Conservation (phyloP, 2,329 filamentous ascomycete species). For the Emergomyces pasteurianus region DNA sequence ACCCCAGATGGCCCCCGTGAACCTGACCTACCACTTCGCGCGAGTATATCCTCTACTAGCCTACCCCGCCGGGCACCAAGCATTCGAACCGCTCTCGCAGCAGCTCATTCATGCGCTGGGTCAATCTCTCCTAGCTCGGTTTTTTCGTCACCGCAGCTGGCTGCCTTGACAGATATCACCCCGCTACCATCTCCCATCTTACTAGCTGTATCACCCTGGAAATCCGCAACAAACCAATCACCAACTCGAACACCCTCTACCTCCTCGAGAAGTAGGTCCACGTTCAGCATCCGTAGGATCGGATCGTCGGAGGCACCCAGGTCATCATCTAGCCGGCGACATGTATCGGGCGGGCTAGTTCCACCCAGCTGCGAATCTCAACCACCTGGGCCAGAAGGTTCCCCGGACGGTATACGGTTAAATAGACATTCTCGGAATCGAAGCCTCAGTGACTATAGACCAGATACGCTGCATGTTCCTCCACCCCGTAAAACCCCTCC, state of each 20-base stretch:
- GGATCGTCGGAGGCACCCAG: slow-evolving; percentile 25
- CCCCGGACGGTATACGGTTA: slow-evolving; percentile 14
- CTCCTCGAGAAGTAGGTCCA: slow-evolving; percentile 28
- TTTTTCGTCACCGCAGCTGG: slow-evolving; percentile 61
- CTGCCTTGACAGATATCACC: slow-evolving; percentile 66
- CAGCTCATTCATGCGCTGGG: slow-evolving; percentile 28
- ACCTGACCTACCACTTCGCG: slow-evolving; percentile 24
- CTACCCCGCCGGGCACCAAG: slow-evolving; percentile 35
- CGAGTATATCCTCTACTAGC: slow-evolving; percentile 32
- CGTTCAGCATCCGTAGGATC: slow-evolving; percentile 22
- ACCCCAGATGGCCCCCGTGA: slow-evolving; percentile 9
- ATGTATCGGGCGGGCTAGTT: neutral
- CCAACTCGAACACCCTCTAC: slow-evolving; percentile 32
- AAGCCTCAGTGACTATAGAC: slow-evolving; percentile 79
- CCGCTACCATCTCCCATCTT: slow-evolving; percentile 64
- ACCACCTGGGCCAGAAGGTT: slow-evolving; percentile 1
- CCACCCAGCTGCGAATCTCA: neutral
- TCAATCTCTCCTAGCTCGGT: slow-evolving; percentile 50
- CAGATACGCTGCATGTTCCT: slow-evolving; percentile 55
- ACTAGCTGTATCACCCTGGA: slow-evolving; percentile 26
- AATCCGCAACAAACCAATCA: slow-evolving; percentile 44
- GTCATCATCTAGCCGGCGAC: slow-evolving; percentile 19
- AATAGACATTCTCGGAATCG: slow-evolving; percentile 55
- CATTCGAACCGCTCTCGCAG: slow-evolving; percentile 28
- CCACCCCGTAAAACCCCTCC: slow-evolving; percentile 61